These are phyloP conservation scores for Neltuma alba DNA, from an alignment of 306 rosid species.

Conservation along the genomic window DNA sequence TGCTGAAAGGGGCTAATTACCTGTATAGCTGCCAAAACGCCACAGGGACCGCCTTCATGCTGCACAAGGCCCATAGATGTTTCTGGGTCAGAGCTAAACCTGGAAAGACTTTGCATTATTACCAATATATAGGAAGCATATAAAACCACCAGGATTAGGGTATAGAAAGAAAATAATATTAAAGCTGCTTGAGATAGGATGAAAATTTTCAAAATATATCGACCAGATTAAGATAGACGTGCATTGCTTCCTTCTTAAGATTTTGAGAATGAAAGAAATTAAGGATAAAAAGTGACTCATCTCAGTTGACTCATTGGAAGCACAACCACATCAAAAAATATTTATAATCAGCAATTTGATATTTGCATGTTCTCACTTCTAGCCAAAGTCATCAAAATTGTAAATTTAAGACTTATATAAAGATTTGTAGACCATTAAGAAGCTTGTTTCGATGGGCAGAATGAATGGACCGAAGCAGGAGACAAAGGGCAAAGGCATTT, in stretches of 20 bases:
- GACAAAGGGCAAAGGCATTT: background rate
- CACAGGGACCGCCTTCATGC: constrained; percentile 99
- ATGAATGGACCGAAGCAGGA: background rate
- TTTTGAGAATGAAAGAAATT: constrained; percentile 14
- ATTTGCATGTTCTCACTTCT: background rate
- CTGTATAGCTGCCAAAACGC: constrained; percentile 97
- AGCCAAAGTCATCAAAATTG: background rate
- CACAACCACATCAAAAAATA: background rate
- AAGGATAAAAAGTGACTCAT: background rate
- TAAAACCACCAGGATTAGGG: constrained; percentile 28
- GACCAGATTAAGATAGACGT: constrained; percentile 9
- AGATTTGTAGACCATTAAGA: background rate
- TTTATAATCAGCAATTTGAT: background rate
- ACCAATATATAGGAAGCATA: constrained; percentile 42
- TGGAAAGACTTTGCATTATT: constrained; percentile 46
- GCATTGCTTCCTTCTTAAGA: constrained; percentile 17
- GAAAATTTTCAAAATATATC: constrained; percentile 12
- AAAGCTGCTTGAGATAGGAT: constrained; percentile 13
- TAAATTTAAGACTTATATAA: background rate
- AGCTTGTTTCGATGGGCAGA: background rate
- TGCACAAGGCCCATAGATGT: constrained; percentile 98
- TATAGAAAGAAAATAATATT: constrained; percentile 27
- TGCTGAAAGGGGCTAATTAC: constrained; percentile 56
- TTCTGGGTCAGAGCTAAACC: constrained; percentile 73
- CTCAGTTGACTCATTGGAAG: background rate